Evolutionary conservation across 306 rosid genomes (phyloP), one percentile per base, ranked within the genome.

Genomic region (Vigna hirtella): DNA sequence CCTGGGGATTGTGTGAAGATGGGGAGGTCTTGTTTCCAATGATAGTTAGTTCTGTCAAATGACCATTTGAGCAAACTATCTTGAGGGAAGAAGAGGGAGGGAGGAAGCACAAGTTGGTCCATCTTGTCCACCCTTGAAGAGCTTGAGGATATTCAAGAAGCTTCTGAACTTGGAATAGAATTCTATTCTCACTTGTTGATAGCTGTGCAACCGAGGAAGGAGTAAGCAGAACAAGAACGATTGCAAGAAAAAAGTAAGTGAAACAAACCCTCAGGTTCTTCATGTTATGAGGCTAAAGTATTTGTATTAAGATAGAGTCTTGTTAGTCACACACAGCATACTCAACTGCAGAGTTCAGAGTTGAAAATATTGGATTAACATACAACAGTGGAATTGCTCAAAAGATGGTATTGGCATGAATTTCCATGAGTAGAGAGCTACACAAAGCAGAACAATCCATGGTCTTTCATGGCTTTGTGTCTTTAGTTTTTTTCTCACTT

Each of bases 101-200:
- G 38, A 96, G 91, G 78, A 70, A 89, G 62, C 99, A 96, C 79
- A 93, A 87, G 76, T 86, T 87, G 74, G 99, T 93, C 96, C 97
- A 93, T 47, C 88, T 91, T 3, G 71, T 79, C 99, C 98, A 93
- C 66, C 84, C 90, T 53, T 86, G 89, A 67, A 96, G 94, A 75
- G 34, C 82, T 59, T 77, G 84, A 32, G 99, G 99, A 66, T 91
- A 91, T 73, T 96, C 94, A 24, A 96, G 88, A 87, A 87, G 72
- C 82, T 90, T 90, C 66, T 83, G 96, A 47, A 90, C 79, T 89
- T 85, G 94, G 66, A 93, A 84, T 0, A 96, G 88, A 58, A 85
- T 83, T 72, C 91, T 82, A n/a, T 48, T 83, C 73, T 96, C 97
- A 14, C 82, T 89, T 70, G 75, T 72, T 20, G 83, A 11, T 65